Conservation (phyloP, 345 rosid genomes). For the Euphorbia lathyris region DNA sequence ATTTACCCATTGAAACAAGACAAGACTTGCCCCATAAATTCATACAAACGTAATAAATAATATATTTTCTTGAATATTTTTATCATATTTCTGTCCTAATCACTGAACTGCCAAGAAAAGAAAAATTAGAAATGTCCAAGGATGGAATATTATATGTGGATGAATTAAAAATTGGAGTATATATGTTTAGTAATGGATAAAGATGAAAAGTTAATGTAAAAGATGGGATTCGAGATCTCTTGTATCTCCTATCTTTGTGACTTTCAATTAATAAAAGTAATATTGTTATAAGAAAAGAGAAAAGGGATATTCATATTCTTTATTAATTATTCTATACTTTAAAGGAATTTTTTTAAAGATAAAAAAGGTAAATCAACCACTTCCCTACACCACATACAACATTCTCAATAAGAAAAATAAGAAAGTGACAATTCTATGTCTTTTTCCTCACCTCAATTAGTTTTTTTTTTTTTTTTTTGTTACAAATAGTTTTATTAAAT, state of each 20-base stretch:
- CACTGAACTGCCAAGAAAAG: no score
- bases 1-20: no score
- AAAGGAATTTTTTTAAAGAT: neutral
- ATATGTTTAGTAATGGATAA: no score
- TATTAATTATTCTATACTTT: neutral
- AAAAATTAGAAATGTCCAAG: neutral
- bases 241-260: neutral
- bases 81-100: no score
- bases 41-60: no score
- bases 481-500: neutral
- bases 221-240: conserved; percentile 6
- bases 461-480: neutral
- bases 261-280: neutral
- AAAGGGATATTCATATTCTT: conserved; percentile 1
- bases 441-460: no score
- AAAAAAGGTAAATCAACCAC: neutral
- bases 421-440: neutral
- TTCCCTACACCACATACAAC: neutral
- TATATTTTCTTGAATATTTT: no score
- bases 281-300: neutral
- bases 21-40: no score
- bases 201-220: neutral
- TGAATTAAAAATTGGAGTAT: neutral
- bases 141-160: neutral
- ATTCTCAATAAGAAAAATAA: neutral